Base-by-base conservation (phyloP, 345 rosid species). In the Ceriops tagal region DNA sequence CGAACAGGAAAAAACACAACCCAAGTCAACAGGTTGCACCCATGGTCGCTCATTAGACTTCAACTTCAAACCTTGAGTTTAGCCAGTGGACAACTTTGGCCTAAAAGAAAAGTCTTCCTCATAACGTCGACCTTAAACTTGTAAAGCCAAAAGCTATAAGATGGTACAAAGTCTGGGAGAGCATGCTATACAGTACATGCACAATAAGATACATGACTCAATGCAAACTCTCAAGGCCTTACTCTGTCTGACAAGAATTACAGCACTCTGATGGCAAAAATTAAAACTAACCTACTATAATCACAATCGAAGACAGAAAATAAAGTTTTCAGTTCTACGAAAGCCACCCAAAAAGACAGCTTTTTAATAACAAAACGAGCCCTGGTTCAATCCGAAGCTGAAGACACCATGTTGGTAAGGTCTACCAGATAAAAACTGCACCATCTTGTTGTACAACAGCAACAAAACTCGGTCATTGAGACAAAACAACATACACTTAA, bases 401-500 rank as follows among this genome's bases (percentile, higher is more conserved):
- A 73, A 66, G 67, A 46, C 18, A 68, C 49, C 27, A 11, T 34
- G 34, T 60, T 78, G 52, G 73, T 72, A 75, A 70, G 75, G 75
- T 75, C 77, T 35, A 80, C 34, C 31, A 72, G 66, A 77, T 64
- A 11, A 72, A 78, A 79, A 82, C 77, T 56, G 72, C 71, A 79
- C 39, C 64, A 65, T 58, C 67, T 58, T 24, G 53, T 51, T 56
- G 70, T 27, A 26, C 21, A 37, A 68, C 64, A 64, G 61, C 66
- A 75, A 68, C 59, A 75, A 60, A 74, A 37, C 76, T 51, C 67
- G 30, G 59, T 78, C 80, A 73, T 37, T 68, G 83, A 70, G 86
- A 78, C 90, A 80, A 83, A 69, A 80, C 75, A 80, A 72, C 84
- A 82, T 78, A 83, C 89, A 86, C 80, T 56, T 78, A 62, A 72